Base-by-base conservation (phyloP, 805 yeast genomes). In the Hanseniaspora clermontiae region DNA sequence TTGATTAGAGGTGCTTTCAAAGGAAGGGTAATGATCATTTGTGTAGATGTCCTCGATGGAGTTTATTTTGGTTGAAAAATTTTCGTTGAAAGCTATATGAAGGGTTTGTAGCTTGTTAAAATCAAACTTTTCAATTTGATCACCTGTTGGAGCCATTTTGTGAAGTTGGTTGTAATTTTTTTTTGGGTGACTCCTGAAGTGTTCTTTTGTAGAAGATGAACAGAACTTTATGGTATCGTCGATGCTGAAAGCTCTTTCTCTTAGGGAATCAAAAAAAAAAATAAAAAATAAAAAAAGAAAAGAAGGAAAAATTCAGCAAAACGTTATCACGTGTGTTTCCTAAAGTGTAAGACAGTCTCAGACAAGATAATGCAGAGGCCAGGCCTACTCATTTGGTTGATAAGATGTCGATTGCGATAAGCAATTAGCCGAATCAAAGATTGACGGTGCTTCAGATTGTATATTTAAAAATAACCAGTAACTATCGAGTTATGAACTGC, bases 31-130 rank as follows among this genome's bases (percentile, higher is more conserved):
- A 20, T 27, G 15, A n/a, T 36, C 52, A 31, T 39, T 19, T 1
- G 3, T 36, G 40, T 53, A 53, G 15, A 53, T 31, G 17, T 45
- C 51, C 8, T 38, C 29, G 9, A 53, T 40, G 24, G 32, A 3
- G 12, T 15, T 20, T 19, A 53, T 38, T 11, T 46, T 53, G 3
- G 43, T 24, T 5, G 51, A 15, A 40, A 46, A 53, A 12, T 43
- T 53, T n/a, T 53, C 47, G 2, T 47, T 47, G 36, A 53, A 53
- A 14, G 49, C 49, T 7, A 46, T 31, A 8, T 14, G 39, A 11
- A 53, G 20, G 5, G 40, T 36, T 17, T 39, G 32, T 10, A 53
- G 24, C 11, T 38, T 46, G 2, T 29, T 36, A 14, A 46, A 32
- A 20, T 46, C 57, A 39, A 17, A 46, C 15, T 3, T 20, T n/a